Base-by-base conservation (phyloP, 331 rosid genomes). In the Malus hybrid region DNA sequence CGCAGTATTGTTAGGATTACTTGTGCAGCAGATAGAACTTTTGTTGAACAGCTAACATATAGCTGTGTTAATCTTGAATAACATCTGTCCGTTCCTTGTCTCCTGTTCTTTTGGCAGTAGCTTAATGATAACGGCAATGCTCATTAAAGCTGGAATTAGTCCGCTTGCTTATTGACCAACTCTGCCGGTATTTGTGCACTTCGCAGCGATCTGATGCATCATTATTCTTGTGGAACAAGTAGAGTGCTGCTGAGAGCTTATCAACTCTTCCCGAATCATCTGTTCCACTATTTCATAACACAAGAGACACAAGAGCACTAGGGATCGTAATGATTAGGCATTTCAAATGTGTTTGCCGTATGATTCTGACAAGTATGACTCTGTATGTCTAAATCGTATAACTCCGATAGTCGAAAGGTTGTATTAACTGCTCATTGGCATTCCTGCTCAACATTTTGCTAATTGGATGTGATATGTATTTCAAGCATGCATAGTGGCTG, bases 61-160 rank as follows among this genome's bases (percentile, higher is more conserved):
- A 55, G 7, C 67, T 67, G 15, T 64, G n/a, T 13, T 22, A 50
- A 10, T 19, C 28, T n/a, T 46, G 29, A 26, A 42, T 64, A 14
- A 69, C 8, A 5, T 50, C 8, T 67, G 61, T 39, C 48, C 13
- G 16, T 24, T 39, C 28, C 65, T 33, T 66, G n/a, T 39, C 6
- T 52, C 22, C 15, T n/a, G 44, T 52, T 14, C 33, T 30, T 39
- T 66, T 50, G n/a, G 75, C 58, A 70, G 72, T 72, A 75, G 82
- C 71, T 36, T 58, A 79, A 73, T 70, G 42, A 71, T 66, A 75
- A 50, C 29, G 36, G 66, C 74, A 50, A 19, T 74, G 50, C 63
- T 63, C 67, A 34, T 68, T 80, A 68, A 60, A 69, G 77, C 70
- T 10, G 44, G 73, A 63, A 58, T 56, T 20, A 36, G 65, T 39